phyloP scores from a whole-genome alignment of 148 eudicot genomes.

The Vaccinium macrocarpon region DNA sequence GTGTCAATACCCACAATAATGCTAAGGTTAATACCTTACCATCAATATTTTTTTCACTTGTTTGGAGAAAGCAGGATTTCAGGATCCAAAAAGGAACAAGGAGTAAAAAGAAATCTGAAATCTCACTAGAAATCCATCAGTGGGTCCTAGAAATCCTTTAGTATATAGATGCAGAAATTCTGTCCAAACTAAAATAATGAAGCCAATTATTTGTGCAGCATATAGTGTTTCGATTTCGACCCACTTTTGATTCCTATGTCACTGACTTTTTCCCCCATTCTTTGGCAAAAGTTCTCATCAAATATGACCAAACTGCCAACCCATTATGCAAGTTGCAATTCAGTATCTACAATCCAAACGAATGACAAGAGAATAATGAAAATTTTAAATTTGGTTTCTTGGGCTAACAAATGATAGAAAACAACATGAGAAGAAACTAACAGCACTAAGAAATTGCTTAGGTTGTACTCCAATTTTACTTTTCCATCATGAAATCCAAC shows the following conservation, averaged over 20 bases:
- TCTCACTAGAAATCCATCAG: background rate
- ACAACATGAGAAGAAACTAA: background rate
- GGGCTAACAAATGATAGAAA: background rate
- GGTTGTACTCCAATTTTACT: background rate
- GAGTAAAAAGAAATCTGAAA: background rate
- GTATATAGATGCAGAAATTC: background rate
- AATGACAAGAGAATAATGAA: background rate
- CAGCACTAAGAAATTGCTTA: background rate
- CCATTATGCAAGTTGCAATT: background rate
- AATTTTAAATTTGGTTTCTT: background rate
- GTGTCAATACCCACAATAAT: background rate
- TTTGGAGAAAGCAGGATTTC: background rate
- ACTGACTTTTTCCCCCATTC: background rate
- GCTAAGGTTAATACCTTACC: background rate
- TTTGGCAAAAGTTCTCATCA: background rate
- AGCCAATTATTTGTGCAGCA: background rate
- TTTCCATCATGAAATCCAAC: background rate
- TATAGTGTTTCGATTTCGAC: background rate
- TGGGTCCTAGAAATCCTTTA: background rate
- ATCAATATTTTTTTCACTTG: background rate
- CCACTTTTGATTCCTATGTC: background rate
- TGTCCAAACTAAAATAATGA: background rate
- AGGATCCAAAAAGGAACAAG: background rate
- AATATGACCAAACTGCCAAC: background rate
- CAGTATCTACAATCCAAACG: background rate